Percentiles rank a stretch among this genome's conserved stretches.
These are phyloP conservation scores for Uromyces viciae-fabae DNA, from an alignment of 1,284 basidiomycete species.

Conservation along the genomic window DNA sequence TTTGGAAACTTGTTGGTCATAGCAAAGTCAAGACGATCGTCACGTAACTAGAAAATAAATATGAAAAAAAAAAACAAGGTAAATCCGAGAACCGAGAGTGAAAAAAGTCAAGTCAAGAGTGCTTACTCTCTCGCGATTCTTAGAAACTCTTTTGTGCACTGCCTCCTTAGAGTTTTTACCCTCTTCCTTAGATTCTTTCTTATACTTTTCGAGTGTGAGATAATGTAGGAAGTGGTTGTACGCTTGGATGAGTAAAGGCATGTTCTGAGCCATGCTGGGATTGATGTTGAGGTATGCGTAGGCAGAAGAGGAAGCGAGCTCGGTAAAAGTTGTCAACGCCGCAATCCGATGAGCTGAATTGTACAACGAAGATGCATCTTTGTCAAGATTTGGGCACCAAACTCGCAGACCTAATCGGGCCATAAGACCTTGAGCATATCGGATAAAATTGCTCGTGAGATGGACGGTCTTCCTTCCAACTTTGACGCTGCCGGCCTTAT, in stretches of 20 bases:
- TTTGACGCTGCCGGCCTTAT: background rate
- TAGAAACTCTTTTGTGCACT: background rate
- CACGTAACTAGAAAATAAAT: background rate
- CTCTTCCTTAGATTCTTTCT: slow-evolving; percentile 4
- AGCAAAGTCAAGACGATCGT: background rate
- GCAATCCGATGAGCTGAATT: slow-evolving; percentile 14
- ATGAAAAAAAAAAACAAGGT: background rate
- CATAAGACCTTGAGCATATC: background rate
- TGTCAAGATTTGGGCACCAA: slow-evolving; percentile 29
- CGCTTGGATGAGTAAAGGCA: background rate
- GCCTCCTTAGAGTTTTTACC: background rate
- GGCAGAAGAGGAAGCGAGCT: background rate
- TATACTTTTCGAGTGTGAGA: background rate
- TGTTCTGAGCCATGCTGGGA: background rate
- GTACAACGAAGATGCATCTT: slow-evolving; percentile 3
- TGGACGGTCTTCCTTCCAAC: background rate
- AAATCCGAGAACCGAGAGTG: too few relatives aligned
- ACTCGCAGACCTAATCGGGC: background rate
- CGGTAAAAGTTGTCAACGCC: slow-evolving; percentile 6
- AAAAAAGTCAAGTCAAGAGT: background rate
- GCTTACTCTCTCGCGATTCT: slow-evolving; percentile 26
- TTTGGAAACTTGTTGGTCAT: slow-evolving; percentile 20
- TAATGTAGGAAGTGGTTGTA: slow-evolving; percentile 35
- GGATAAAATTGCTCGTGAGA: background rate
- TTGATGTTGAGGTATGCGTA: slow-evolving; percentile 24